phyloP scores from a whole-genome alignment of 805 yeast genomes.

The Kazachstania taianensis region DNA sequence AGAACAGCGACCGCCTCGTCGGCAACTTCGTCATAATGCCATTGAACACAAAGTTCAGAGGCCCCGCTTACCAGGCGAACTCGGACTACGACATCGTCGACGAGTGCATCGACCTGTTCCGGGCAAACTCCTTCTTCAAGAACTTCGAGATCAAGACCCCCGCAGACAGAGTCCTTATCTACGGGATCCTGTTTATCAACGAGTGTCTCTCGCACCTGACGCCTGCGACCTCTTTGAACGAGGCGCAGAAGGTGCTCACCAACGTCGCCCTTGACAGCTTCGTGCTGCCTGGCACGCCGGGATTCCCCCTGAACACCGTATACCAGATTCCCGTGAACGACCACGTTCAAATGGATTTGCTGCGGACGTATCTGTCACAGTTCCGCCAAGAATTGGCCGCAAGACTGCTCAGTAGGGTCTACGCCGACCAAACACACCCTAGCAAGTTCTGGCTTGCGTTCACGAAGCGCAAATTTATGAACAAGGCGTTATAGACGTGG shows the following conservation, averaged over 20 bases:
- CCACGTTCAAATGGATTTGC: conserved; percentile 64
- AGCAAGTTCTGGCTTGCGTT: conserved; percentile 94
- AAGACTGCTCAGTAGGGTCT: conserved; percentile 66
- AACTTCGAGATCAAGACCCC: conserved; percentile 96
- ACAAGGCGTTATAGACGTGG: conserved; percentile 37
- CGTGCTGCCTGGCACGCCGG: conserved; percentile 88
- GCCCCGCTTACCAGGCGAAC: conserved; percentile 78
- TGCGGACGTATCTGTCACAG: conserved; percentile 76
- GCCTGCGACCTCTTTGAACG: conserved; percentile 39
- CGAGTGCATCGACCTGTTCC: conserved; percentile 80
- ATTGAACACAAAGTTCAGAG: conserved; percentile 71
- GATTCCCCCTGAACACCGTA: conserved; percentile 77
- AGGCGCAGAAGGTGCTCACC: conserved; percentile 60
- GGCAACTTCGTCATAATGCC: conserved; percentile 84
- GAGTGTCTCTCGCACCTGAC: conserved; percentile 67
- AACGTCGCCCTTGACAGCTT: conserved; percentile 83
- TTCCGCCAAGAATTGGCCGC: conserved; percentile 89
- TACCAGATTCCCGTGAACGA: conserved; percentile 64
- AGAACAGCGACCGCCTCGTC: conserved; percentile 48
- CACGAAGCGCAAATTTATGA: conserved; percentile 92
- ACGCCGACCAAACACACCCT: conserved; percentile 53
- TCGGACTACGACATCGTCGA: conserved; percentile 83
- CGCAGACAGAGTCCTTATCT: conserved; percentile 83
- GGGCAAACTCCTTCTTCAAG: conserved; percentile 93
- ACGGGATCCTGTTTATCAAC: conserved; percentile 83